A percentile compares a stretch with the other conserved stretches of the same genome.
phyloP scores from a whole-genome alignment of 139 green algal genomes.

The Chlamydomonas sphaeroides region DNA sequence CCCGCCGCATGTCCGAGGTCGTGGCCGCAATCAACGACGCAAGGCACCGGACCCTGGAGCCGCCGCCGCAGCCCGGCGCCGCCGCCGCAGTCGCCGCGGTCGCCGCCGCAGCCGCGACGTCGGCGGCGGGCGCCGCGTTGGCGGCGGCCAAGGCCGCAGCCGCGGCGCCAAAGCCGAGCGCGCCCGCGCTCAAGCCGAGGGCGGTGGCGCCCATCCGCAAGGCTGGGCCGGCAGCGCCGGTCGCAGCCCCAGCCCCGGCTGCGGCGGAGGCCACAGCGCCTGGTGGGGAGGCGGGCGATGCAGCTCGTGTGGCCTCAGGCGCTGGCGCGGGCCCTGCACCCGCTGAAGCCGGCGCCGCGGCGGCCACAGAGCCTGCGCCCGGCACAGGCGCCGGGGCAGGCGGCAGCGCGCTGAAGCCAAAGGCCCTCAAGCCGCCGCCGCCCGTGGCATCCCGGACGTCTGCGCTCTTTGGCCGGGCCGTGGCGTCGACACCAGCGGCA shows the following conservation, averaged over 20 bases:
- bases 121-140: not conserved
- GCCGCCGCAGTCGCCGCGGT: not conserved
- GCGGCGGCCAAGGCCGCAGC: not conserved
- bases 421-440: not conserved
- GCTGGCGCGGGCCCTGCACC: not conserved
- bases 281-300: not conserved
- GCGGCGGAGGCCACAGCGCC: no score
- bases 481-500: no score
- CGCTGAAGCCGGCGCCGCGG: not conserved
- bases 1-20: conserved; percentile 21
- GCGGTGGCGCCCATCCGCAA: not conserved
- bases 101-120: not conserved
- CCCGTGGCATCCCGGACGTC: not conserved
- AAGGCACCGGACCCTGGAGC: not conserved
- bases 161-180: no score
- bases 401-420: not conserved
- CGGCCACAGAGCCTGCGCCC: not conserved
- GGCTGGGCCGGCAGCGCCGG: no score
- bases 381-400: no score
- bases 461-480: conserved; percentile 1
- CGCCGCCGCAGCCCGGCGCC: not conserved
- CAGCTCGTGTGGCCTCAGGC: no score
- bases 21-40: not conserved
- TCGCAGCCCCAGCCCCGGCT: no score
- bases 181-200: not conserved